phyloP scores from a whole-genome alignment of 2,329 filamentous ascomycete genomes.

The Cercospora janseana region DNA sequence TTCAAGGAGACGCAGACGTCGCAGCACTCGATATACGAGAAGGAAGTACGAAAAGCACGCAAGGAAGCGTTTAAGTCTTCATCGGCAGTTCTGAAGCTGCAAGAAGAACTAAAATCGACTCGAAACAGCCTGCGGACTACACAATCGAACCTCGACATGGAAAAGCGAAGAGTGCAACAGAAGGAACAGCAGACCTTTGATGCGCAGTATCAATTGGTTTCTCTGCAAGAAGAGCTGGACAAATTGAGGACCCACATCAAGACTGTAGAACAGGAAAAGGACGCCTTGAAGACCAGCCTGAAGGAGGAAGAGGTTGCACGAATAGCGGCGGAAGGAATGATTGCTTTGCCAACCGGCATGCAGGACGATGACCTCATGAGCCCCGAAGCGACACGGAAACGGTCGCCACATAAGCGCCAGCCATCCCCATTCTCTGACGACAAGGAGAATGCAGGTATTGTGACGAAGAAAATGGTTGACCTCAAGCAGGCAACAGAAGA shows the following conservation, averaged over 20 bases:
- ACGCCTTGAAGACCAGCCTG: constrained; percentile 68
- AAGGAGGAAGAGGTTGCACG: constrained; percentile 71
- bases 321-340: constrained; percentile 68
- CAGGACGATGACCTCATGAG: constrained; percentile 58
- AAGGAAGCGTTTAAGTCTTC: constrained; percentile 77
- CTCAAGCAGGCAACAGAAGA: constrained; percentile 52
- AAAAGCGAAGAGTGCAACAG: constrained; percentile 60
- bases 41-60: constrained; percentile 66
- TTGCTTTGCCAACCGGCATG: constrained; percentile 59
- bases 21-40: constrained; percentile 59
- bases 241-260: constrained; percentile 62
- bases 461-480: constrained; percentile 48
- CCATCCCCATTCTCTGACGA: constrained; percentile 49
- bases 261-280: constrained; percentile 69
- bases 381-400: constrained; percentile 48
- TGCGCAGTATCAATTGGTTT: constrained; percentile 64
- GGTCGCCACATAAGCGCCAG: constrained; percentile 41
- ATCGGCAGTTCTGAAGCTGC: constrained; percentile 66
- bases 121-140: constrained; percentile 55
- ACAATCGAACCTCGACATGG: constrained; percentile 60
- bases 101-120: constrained; percentile 68
- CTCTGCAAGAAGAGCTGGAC: constrained; percentile 65
- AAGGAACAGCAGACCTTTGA: constrained; percentile 69
- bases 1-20: constrained; percentile 59
- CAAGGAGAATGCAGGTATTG: constrained; percentile 46